phyloP scores from a whole-genome alignment of 257 asterid species.

The Echites panduratus region DNA sequence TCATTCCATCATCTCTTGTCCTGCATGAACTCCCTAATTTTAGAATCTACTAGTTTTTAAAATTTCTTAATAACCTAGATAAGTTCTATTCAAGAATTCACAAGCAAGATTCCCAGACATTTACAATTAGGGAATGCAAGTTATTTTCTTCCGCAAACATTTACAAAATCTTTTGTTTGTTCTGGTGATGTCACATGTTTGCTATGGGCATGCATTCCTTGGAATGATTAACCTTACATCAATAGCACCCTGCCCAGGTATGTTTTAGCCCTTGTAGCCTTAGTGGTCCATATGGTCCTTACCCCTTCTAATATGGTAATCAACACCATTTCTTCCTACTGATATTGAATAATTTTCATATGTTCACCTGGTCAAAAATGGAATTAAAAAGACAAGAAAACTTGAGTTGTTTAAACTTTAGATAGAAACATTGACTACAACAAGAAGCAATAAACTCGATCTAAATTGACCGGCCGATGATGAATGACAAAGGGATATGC shows the following conservation, averaged over 20 bases:
- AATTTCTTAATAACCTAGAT: background rate
- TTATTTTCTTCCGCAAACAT: constrained; percentile 7
- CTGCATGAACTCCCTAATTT: constrained; percentile 7
- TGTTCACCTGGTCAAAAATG: background rate
- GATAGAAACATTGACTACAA: background rate
- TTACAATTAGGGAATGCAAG: background rate
- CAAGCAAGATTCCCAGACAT: background rate
- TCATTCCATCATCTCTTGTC: constrained; percentile 3
- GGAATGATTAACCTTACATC: background rate
- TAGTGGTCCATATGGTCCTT: background rate
- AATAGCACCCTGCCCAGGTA: background rate
- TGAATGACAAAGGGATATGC: constrained; percentile 6
- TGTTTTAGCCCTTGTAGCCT: background rate
- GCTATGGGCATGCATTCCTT: background rate
- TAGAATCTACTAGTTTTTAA: background rate
- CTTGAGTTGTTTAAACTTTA: too few relatives aligned
- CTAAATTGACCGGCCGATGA: constrained; percentile 8
- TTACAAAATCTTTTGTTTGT: background rate
- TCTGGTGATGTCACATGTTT: background rate
- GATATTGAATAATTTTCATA: background rate
- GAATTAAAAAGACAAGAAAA: too few relatives aligned
- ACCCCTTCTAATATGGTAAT: background rate
- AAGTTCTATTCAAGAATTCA: background rate
- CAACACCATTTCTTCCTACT: background rate
- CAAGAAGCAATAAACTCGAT: background rate